phyloP scores from a whole-genome alignment of 257 asterid genomes.

The Cordia subcordata region DNA sequence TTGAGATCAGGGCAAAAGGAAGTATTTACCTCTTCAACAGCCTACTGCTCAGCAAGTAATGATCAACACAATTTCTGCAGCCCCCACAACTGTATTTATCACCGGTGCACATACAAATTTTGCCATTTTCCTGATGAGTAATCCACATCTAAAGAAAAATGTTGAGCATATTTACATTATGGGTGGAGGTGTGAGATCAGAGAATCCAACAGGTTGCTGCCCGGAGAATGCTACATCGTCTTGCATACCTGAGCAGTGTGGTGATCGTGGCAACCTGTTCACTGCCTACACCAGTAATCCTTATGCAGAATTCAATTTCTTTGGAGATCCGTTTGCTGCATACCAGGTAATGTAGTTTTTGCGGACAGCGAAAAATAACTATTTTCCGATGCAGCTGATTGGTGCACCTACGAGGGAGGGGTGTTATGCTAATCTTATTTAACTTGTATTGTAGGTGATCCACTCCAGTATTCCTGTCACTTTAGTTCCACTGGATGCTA shows the following conservation, averaged over 20 bases:
- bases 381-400: neutral
- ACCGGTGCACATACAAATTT: conserved; percentile 60
- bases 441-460: conserved; percentile 42
- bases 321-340: conserved; percentile 89
- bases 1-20: conserved; percentile 56
- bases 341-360: conserved; percentile 53
- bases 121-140: conserved; percentile 62
- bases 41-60: conserved; percentile 77
- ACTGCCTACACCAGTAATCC: conserved; percentile 67
- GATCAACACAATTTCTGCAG: conserved; percentile 58
- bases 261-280: conserved; percentile 64
- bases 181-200: conserved; percentile 82
- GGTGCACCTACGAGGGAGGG: too few relatives aligned
- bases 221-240: conserved; percentile 43
- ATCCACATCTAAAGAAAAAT: conserved; percentile 70
- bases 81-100: conserved; percentile 57
- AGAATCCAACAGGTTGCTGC: conserved; percentile 73
- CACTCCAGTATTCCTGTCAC: conserved; percentile 83
- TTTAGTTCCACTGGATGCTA: conserved; percentile 87
- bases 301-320: conserved; percentile 77
- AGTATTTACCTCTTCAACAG: conserved; percentile 63
- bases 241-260: conserved; percentile 64
- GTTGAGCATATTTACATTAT: conserved; percentile 63
- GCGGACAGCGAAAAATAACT: neutral
- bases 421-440: too few relatives aligned